Base-by-base conservation (phyloP, 2,329 filamentous ascomycete genomes). In the Penicillium sumatraense region DNA sequence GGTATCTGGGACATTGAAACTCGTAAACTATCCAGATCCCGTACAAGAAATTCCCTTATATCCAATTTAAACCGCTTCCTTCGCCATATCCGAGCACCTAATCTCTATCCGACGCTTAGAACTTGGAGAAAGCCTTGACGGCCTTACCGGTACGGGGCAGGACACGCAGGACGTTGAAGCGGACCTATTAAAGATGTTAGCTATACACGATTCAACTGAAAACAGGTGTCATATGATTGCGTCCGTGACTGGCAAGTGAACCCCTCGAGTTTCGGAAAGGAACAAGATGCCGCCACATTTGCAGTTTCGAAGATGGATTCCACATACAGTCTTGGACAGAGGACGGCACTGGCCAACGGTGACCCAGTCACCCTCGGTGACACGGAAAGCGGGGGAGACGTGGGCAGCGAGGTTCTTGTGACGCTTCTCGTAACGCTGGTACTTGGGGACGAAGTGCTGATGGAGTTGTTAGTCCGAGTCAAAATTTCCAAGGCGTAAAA, bases 341-440 rank as follows among this genome's bases (percentile, higher is more conserved):
- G 95, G 95, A 82, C 95, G 87, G 91, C 95, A 99, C 86, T 99
- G 95, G 83, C 95, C 95, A 81, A 99, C 93, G 73, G 93, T 96
- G 75, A 99, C 96, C 84, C 93, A 89, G 83, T 99, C 95, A 88
- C 95, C 96, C 80, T 98, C 93, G 86, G 96, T 90, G 74, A 98
- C 93, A 96, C 95, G 95, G 92, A 99, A 99, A 81, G 93, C 93
- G 74, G 95, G 95, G 67, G 93, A 97, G 75, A 98, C 93, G 88
- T 99, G 95, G 70, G 93, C 95, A 76, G 95, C 91, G 68, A 99
- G 87, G 89, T 99, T 99, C 90, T 97, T 97, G 91, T 99, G 95
- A 81, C 95, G 88, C 89, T 97, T 98, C 91, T 99, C 96, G 83
- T 99, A 99, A 89, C 42, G 21, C 4, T 26, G 7, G 40, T 44